Base-by-base conservation (phyloP, 768 basidiomycete species). In the Leucosporidium scottii region DNA sequence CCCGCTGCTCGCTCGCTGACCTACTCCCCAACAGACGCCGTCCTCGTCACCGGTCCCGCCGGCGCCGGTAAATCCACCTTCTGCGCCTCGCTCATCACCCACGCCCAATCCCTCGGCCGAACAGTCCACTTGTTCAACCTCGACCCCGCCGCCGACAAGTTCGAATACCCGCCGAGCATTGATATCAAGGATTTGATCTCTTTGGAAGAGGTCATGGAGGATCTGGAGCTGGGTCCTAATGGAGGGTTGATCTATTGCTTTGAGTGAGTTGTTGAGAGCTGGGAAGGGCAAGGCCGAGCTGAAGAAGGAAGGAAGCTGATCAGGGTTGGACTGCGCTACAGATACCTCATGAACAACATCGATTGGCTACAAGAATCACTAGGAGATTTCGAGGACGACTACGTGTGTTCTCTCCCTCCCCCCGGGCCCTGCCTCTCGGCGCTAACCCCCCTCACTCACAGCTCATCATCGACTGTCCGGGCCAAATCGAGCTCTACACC, bases 41-140 rank as follows among this genome's bases (percentile, higher is more conserved):
- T 73, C n/a, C 68, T 73, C 34, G 72, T 73, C 13, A 73, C 64
- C 70, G 96, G 96, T n/a, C 96, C 96, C 58, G 96, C 96, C 3
- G 96, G 96, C 59, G 92, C 96, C 20, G 96, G 96, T 60, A 99
- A 99, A 81, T 91, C 92, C 0, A 98, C 96, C 0, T 94, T 99
- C 76, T 89, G 90, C 74, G 82, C 84, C 27, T 85, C 93, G 0
- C 86, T 97, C 72, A 82, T 98, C 67, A 93, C 90, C 15, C 94
- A 98, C 79, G 85, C 97, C 7, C 85, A 84, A 65, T 83, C 89
- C 3, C 84, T 91, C 59, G 88, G 85, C 70, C 84, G 96, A 12
- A 85, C 86, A 0, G 90, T 85, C 0, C 93, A 98, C 81, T 86
- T 97, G 60, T 90, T 98, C 78, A 99, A 98, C 79, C 86, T 98